Base-by-base conservation (phyloP, 2,329 filamentous ascomycete genomes). In the Xylariaceae sp. region DNA sequence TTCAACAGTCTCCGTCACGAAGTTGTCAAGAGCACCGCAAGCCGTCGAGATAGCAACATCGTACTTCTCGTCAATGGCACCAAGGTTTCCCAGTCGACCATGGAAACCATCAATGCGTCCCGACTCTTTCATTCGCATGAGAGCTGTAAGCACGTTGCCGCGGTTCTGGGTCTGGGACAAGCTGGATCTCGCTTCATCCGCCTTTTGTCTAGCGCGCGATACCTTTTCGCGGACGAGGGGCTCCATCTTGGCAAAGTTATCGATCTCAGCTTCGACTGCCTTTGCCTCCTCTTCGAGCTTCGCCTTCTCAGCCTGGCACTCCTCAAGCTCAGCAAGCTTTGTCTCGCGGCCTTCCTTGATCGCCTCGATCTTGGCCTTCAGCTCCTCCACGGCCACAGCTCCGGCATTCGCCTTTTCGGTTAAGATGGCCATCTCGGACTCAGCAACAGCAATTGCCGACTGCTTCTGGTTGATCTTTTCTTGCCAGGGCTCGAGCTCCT, bases 21-120 rank as follows among this genome's bases (percentile, higher is more conserved):
- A 92, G 71, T 97, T 96, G 74, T 99, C 91, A 8, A 99, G 83
- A 2, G 89, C 83, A 51, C 90, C 87, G 67, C 94, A 97, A 9
- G 94, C 95, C 0, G 94, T 99, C 0, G 95, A 99, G 62, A 99
- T 96, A n/a, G 94, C 94, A 49, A 99, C 86, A 70, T 99, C 94
- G 73, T 96, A 99, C 74, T 90, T 90, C 71, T 90, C 82, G 69
- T 99, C 92, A 66, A 99, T 99, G 0, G 90, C 87, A 49, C 94
- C 94, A 0, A 99, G 83, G 67, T 97, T 97, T 8, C 94, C 95
- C 3, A 99, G 85, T 37, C 94, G 87, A 30, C 94, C 94, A 70
- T 99, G 92, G 76, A 99, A 99, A 1, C 95, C 94, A 69, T 97
- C 92, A 64, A 99, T 96, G 72, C 94, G 89, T 10, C 94, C 94